Evolutionary conservation across 306 rosid genomes (phyloP).

Genomic region (Abrus pulchellus): DNA sequence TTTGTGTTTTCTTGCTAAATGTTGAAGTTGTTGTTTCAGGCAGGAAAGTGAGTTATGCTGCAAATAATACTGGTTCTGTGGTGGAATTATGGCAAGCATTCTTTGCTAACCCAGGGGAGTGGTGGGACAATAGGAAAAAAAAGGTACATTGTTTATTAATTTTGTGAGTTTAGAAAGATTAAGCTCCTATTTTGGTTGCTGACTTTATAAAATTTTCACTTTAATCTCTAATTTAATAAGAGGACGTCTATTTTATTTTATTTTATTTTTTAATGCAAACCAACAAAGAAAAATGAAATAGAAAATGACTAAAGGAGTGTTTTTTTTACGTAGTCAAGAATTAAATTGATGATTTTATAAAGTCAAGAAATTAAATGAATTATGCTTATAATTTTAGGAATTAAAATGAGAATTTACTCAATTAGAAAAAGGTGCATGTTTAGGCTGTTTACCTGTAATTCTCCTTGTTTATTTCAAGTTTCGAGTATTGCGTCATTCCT

Average conservation of each 20-base stretch:
- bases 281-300: no score
- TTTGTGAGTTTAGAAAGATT: not conserved
- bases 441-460: not conserved
- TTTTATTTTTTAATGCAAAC: no score
- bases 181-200: no score
- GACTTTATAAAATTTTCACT: no score
- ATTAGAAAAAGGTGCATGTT: not conserved
- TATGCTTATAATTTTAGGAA: no score
- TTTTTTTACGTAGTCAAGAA: no score
- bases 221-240: no score
- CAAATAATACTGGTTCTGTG: constrained; percentile 60
- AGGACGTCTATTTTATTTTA: no score
- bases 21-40: constrained; percentile 50
- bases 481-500: not conserved
- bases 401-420: no score
- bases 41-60: constrained; percentile 57
- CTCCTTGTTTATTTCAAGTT: constrained; percentile 18
- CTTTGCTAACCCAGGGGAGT: constrained; percentile 62
- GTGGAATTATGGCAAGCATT: constrained; percentile 84
- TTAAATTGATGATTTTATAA: no score
- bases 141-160: constrained; percentile 45
- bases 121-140: constrained; percentile 65
- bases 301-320: no score
- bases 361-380: no score
- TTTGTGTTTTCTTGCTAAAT: constrained; percentile 34